phyloP scores from a whole-genome alignment of 2,329 filamentous ascomycete genomes.

The Didymellaceae sp. region DNA sequence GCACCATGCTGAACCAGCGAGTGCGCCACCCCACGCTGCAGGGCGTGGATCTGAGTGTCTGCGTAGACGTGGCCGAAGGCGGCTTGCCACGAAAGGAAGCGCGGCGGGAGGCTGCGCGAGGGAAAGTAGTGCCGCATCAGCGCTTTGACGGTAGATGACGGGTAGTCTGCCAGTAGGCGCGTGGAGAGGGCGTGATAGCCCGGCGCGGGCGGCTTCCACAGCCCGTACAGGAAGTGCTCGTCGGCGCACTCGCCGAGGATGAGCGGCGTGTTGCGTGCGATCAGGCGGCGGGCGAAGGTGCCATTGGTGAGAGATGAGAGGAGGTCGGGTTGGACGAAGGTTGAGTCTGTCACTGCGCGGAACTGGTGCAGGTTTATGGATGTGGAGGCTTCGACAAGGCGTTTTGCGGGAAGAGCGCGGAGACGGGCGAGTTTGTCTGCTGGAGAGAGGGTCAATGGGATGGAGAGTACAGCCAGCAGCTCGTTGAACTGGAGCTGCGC shows the following conservation, averaged over 20 bases:
- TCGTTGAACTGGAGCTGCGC: constrained; percentile 61
- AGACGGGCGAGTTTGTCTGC: constrained; percentile 56
- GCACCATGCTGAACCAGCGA: constrained; percentile 53
- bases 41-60: constrained; percentile 62
- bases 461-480: constrained; percentile 53
- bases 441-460: constrained; percentile 49
- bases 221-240: constrained; percentile 60
- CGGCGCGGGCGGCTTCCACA: constrained; percentile 56
- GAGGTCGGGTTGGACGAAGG: constrained; percentile 55
- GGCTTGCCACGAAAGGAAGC: constrained; percentile 56
- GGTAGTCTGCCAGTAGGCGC: constrained; percentile 62
- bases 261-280: constrained; percentile 55
- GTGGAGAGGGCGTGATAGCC: constrained; percentile 52
- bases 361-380: constrained; percentile 60
- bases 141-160: constrained; percentile 51
- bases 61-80: constrained; percentile 63
- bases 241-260: constrained; percentile 63
- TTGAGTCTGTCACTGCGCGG: constrained; percentile 58
- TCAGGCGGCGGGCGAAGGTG: constrained; percentile 55
- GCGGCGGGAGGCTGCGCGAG: constrained; percentile 45
- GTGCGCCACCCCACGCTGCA: constrained; percentile 59
- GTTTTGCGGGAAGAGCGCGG: constrained; percentile 47
- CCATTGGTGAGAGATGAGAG: constrained; percentile 58
- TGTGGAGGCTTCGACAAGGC: constrained; percentile 53
- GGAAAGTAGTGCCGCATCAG: constrained; percentile 57